Conservation (phyloP, 1,139 yeast genomes). For the Magnusiomyces starmeri region DNA sequence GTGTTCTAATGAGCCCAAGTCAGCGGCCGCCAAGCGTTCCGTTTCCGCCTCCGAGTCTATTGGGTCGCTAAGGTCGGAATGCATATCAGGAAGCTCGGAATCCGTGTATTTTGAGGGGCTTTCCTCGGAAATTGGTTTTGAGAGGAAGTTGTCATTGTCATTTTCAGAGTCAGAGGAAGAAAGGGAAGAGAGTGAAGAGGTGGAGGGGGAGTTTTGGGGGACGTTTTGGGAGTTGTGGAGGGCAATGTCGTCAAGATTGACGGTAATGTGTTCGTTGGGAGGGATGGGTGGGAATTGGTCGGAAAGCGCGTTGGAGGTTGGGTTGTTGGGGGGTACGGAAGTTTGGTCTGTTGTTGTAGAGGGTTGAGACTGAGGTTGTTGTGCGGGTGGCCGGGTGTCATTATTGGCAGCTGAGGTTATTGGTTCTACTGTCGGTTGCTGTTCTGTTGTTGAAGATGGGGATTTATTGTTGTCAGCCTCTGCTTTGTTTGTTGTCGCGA, state of each 20-base stretch:
- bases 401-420: too few relatives aligned
- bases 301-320: too few relatives aligned
- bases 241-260: neutral
- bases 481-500: too few relatives aligned
- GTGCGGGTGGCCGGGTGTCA: too few relatives aligned
- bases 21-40: slow-evolving; percentile 52
- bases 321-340: too few relatives aligned
- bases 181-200: slow-evolving; percentile 13
- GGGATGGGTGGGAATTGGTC: neutral
- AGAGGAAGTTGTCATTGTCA: slow-evolving; percentile 8
- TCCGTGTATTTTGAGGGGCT: neutral
- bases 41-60: slow-evolving; percentile 74
- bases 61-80: slow-evolving; percentile 53
- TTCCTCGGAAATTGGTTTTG: neutral
- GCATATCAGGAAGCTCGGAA: neutral
- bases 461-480: too few relatives aligned
- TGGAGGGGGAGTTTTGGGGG: slow-evolving; percentile 9
- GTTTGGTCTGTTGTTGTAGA: too few relatives aligned
- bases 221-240: neutral
- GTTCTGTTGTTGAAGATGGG: too few relatives aligned
- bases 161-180: slow-evolving; percentile 13
- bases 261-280: slow-evolving; percentile 2
- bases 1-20: slow-evolving; percentile 9
- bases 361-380: too few relatives aligned
- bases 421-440: too few relatives aligned